These are phyloP conservation scores for Triglochin maritima DNA, from an alignment of 106 monocot species.

Conservation along the genomic window DNA sequence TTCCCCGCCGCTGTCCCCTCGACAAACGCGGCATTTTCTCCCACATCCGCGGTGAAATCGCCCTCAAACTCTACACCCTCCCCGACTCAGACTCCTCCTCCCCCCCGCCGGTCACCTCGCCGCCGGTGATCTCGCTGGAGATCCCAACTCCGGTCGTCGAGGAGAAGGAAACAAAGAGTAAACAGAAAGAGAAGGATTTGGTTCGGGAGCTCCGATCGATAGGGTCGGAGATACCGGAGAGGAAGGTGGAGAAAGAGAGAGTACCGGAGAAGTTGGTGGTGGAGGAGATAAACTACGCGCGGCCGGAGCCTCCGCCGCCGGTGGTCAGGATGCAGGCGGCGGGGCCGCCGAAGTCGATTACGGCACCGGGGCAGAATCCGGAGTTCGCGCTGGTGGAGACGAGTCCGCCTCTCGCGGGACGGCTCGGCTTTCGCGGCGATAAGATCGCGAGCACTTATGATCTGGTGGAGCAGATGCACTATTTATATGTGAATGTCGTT, in stretches of 20 bases:
- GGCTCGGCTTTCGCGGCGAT: conserved; percentile 34
- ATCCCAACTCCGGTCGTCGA: background rate
- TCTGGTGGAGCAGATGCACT: conserved; percentile 80
- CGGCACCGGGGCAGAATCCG: conserved; percentile 2
- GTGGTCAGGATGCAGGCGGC: background rate
- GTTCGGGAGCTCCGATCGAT: conserved; percentile 1
- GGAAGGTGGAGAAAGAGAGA: background rate
- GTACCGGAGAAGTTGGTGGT: background rate
- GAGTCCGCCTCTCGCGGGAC: conserved; percentile 52
- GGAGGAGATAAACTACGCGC: conserved; percentile 15
- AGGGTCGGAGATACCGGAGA: background rate
- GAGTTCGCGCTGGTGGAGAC: conserved; percentile 68
- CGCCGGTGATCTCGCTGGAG: background rate
- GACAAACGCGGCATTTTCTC: conserved; percentile 91
- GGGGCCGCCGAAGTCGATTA: conserved; percentile 4
- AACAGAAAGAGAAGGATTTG: conserved; percentile 20
- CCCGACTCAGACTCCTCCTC: background rate
- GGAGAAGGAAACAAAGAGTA: conserved; percentile 2
- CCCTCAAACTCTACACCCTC: conserved; percentile 40
- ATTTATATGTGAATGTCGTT: conserved; percentile 74
- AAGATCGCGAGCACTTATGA: conserved; percentile 87
- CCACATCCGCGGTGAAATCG: conserved; percentile 66
- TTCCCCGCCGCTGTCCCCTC: conserved; percentile 48
- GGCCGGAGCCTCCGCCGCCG: conserved; percentile 10
- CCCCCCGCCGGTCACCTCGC: background rate